Base-by-base conservation (phyloP, 2,329 filamentous ascomycete species). In the Neonectria ditissima region DNA sequence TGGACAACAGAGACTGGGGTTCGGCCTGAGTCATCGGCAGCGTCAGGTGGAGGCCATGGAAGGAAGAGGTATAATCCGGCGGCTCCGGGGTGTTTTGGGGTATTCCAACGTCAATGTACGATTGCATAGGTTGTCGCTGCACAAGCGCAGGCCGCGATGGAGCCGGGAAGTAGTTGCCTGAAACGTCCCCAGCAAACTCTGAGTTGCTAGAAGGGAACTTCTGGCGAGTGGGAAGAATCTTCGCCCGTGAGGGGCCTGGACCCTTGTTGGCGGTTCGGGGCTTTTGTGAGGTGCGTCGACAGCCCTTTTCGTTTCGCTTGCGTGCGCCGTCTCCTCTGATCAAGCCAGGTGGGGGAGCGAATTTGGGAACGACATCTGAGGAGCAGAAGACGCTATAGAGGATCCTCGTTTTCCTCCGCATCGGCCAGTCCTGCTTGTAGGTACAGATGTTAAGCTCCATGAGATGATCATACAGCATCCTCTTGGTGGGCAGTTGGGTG, bases 401-500 rank as follows among this genome's bases (percentile, higher is more conserved):
- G 5, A 54, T 47, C 52, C 53, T 63, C 13, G 65, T 22, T 16
- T 69, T 72, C 26, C 63, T 22, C 22, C 18, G 30, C 55, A 63
- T 54, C 8, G 55, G 41, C 16, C 41, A 13, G 32, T 63, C 55
- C 10, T 63, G 55, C 3, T n/a, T 24, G 61, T 41, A 58, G 14
- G 41, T 55, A 59, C 60, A 72, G 18, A 52, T 63, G 34, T 24
- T 61, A 56, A 32, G 56, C 45, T 56, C 41, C 13, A 58, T 51
- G 24, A 71, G 52, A 55, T 72, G 69, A 4, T n/a, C 14, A 20
- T 63, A 55, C 26, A 72, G 68, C 8, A 45, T 61, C 24, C 18
- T 57, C 55, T 71, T 72, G 10, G 44, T 48, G 9, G 32, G 41
- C 52, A 72, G 13, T 34, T 63, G 43, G 28, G 32, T 48, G 16